Evolutionary conservation across 2,329 filamentous ascomycete species (phyloP), one percentile per base, ranked within the genome.

Genomic region (Lomentospora prolificans): DNA sequence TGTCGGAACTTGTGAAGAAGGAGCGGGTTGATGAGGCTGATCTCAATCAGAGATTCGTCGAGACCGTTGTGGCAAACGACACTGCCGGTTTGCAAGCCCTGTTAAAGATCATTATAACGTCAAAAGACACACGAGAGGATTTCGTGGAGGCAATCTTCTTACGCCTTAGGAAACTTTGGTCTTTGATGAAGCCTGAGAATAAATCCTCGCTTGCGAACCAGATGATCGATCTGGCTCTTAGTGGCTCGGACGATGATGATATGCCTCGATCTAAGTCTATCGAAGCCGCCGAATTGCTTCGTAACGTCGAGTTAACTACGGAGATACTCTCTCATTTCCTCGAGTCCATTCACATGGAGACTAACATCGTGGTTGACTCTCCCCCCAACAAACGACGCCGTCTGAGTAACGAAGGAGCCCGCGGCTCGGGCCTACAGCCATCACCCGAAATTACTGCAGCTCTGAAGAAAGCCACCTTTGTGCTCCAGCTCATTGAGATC

Each of bases 401-500:
- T 56, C 89, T 84, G 0, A 95, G 88, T 69, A 82, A 81, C 14
- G 86, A 88, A 60, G 79, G 81, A 61, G 78, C 82, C 56, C 74
- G 75, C 55, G 80, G 79, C 50, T 74, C 82, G 55, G 78, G 80
- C 33, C 74, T 79, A 12, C 81, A 84, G 60, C 79, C 84, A 56
- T 81, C 83, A 31, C 76, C 80, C 5, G 84, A 89, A 64, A 70
- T 91, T 28, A 81, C 80, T 60, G 77, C 79, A 51, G 79, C 85
- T 5, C 78, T 96, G 59, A 82, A 83, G 62, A 87, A 86, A 62
- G 80, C 92, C 55, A 96, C 91, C 0, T 84, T 96, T 64, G 88
- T 96, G 9, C 75, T 97, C 36, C 91, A 97, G 67, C 73, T 97
- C 25, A 81, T 97, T 14, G 91, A 97, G 65, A 82, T 81, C 51